A percentile compares a stretch with the other conserved stretches of the same genome.
phyloP scores from a whole-genome alignment of 2,329 filamentous ascomycete species.

The Colletotrichum acutatum region DNA sequence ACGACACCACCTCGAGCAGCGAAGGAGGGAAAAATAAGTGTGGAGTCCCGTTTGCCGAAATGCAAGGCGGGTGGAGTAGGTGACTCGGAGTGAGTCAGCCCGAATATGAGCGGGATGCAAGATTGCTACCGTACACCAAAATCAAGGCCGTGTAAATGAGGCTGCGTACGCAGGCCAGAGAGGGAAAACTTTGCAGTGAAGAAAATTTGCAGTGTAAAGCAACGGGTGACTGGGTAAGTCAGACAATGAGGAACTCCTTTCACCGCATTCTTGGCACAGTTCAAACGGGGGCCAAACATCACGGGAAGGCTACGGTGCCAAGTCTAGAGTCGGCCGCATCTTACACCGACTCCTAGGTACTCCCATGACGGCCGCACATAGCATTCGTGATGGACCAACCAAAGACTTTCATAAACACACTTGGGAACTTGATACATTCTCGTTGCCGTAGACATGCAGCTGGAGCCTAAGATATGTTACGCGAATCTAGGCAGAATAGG shows the following conservation, averaged over 20 bases:
- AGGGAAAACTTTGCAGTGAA: too few relatives aligned
- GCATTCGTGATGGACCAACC: not conserved
- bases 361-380: not conserved
- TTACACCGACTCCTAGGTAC: not conserved
- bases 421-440: not conserved
- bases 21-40: too few relatives aligned
- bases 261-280: not conserved
- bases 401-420: not conserved
- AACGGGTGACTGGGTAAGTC: not conserved
- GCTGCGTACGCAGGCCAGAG: too few relatives aligned
- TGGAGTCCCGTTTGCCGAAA: not conserved
- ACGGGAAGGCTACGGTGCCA: not conserved
- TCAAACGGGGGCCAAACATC: not conserved
- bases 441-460: not conserved
- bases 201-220: not conserved
- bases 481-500: not conserved
- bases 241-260: not conserved
- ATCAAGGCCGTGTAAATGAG: not conserved
- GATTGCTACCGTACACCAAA: not conserved
- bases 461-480: not conserved
- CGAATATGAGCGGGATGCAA: not conserved
- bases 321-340: not conserved
- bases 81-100: slow-evolving; percentile 6
- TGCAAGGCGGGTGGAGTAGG: not conserved
- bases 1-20: not conserved